Conservation (phyloP, 2,329 filamentous ascomycete genomes). For the Calonectria henricotiae region DNA sequence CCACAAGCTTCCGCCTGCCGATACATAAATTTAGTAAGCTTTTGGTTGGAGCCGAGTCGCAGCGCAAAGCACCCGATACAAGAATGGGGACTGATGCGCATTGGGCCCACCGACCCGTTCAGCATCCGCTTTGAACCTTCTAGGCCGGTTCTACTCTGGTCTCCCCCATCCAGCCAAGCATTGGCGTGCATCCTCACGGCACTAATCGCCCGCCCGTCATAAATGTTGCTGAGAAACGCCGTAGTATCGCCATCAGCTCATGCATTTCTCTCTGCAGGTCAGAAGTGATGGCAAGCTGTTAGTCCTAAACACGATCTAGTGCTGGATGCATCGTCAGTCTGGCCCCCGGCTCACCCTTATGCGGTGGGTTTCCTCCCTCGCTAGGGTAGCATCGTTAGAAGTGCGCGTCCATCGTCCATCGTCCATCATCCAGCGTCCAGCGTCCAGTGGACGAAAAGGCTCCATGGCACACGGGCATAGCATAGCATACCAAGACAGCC, state of each 20-base stretch:
- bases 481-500: conserved; percentile 2
- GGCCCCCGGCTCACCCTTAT: conserved; percentile 2
- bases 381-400: conserved; percentile 28
- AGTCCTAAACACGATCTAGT: neutral
- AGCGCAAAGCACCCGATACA: conserved; percentile 17
- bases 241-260: conserved; percentile 22
- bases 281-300: neutral
- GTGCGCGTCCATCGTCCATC: neutral
- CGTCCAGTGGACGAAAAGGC: neutral
- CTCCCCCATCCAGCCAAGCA: conserved; percentile 23
- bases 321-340: neutral
- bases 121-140: conserved; percentile 31
- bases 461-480: neutral
- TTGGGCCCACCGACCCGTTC: conserved; percentile 12
- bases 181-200: conserved; percentile 11
- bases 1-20: neutral
- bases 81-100: conserved; percentile 22
- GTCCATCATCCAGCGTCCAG: too few species aligned
- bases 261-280: conserved; percentile 23
- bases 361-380: conserved; percentile 28
- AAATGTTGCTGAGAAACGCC: conserved; percentile 7
- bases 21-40: conserved; percentile 21
- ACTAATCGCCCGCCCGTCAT: conserved; percentile 3
- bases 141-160: conserved; percentile 27
- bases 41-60: conserved; percentile 20